These are phyloP conservation scores for Cymbidium sinense DNA, from an alignment of 106 monocot genomes.

Conservation along the genomic window DNA sequence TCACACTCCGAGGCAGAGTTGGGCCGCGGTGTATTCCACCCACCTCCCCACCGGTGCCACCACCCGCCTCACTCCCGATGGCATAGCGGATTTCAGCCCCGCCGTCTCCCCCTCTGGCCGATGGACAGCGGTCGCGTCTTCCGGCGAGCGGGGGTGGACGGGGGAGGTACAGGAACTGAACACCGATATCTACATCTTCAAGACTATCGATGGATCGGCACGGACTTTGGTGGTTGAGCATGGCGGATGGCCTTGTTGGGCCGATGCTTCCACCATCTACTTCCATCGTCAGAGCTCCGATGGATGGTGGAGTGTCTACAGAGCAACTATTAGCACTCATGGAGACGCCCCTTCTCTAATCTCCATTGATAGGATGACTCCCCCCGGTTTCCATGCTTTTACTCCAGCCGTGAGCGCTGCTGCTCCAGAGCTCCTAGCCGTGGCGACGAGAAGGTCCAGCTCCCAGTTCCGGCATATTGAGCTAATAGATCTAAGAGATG, in stretches of 20 bases:
- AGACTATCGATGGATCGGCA: conserved; percentile 53
- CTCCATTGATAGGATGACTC: conserved; percentile 48
- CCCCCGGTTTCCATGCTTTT: conserved; percentile 92
- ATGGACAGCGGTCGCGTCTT: conserved; percentile 30
- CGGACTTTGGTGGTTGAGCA: conserved; percentile 37
- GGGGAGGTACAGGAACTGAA: conserved; percentile 64
- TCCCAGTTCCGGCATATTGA: conserved; percentile 80
- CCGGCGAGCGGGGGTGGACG: conserved; percentile 31
- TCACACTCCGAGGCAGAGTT: conserved; percentile 44
- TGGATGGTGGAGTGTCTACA: conserved; percentile 85
- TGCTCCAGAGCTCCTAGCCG: conserved; percentile 37
- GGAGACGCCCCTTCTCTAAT: neutral
- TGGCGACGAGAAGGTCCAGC: conserved; percentile 62
- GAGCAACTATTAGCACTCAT: conserved; percentile 21
- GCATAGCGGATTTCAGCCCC: conserved; percentile 74
- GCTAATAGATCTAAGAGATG: conserved; percentile 37
- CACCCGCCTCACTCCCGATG: conserved; percentile 52
- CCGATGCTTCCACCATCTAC: conserved; percentile 49
- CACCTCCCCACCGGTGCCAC: conserved; percentile 41
- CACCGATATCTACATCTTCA: conserved; percentile 61
- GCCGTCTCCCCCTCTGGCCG: conserved; percentile 78
- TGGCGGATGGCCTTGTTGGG: conserved; percentile 91
- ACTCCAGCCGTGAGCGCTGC: conserved; percentile 62
- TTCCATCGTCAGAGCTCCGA: conserved; percentile 70
- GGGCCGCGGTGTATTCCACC: conserved; percentile 86